Conservation (phyloP, 768 basidiomycete species). For the Pleurotus tuoliensis region DNA sequence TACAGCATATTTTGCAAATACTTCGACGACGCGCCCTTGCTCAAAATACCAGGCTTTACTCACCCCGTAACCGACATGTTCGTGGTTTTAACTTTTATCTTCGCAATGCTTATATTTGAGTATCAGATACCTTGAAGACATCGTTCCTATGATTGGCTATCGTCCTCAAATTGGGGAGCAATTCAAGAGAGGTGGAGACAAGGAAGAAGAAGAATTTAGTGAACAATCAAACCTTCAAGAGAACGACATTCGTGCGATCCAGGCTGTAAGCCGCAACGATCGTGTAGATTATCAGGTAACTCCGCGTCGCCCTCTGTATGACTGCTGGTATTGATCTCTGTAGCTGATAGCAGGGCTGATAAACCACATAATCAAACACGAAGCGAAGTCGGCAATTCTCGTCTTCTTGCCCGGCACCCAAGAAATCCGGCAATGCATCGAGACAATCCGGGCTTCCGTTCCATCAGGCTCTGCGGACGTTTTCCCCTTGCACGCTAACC, state of each 20-base stretch:
- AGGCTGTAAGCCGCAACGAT: constrained; percentile 55
- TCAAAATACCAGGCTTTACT: constrained; percentile 81
- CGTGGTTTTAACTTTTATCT: constrained; percentile 15
- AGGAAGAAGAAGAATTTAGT: constrained; percentile 44
- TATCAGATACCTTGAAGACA: constrained; percentile 77
- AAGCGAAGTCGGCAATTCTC: constrained; percentile 62
- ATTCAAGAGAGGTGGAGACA: constrained; percentile 37
- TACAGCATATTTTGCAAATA: constrained; percentile 81
- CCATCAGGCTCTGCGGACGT: constrained; percentile 41
- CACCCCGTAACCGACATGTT: constrained; percentile 76
- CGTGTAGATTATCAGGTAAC: constrained; percentile 71
- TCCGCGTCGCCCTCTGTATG: too few species aligned
- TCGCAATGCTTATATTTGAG: too few species aligned
- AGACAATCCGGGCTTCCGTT: constrained; percentile 40
- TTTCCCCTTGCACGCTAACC: constrained; percentile 85
- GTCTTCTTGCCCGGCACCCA: constrained; percentile 91
- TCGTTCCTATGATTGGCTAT: constrained; percentile 57
- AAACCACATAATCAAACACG: constrained; percentile 52
- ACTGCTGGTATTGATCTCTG: not conserved
- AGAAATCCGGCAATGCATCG: constrained; percentile 78
- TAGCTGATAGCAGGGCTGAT: constrained; percentile 69
- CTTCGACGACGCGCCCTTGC: constrained; percentile 74
- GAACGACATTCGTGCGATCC: constrained; percentile 47
- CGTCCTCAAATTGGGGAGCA: constrained; percentile 33
- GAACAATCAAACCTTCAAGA: constrained; percentile 51